Conservation (phyloP, 2,329 filamentous ascomycete species). For the Fusarium guadeloupense region DNA sequence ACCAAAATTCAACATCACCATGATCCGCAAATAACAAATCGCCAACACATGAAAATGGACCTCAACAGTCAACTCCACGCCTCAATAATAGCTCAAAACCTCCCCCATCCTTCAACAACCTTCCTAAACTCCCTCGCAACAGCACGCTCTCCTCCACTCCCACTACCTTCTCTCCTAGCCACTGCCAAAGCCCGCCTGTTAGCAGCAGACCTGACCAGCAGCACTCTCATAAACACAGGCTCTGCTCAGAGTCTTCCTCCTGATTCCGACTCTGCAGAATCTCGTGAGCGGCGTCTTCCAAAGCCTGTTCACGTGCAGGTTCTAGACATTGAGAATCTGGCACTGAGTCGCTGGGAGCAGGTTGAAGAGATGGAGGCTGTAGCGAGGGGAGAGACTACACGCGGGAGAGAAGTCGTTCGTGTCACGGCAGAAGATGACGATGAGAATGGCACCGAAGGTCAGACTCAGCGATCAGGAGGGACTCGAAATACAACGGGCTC, state of each 20-base stretch:
- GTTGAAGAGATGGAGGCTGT: constrained; percentile 81
- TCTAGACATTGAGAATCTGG: constrained; percentile 85
- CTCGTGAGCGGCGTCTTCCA: constrained; percentile 65
- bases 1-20: constrained; percentile 7
- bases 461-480: constrained; percentile 23
- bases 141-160: constrained; percentile 64
- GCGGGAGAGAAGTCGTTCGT: constrained; percentile 83
- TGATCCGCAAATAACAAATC: constrained; percentile 7
- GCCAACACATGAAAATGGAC: constrained; percentile 44
- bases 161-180: constrained; percentile 76
- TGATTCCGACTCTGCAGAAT: constrained; percentile 60
- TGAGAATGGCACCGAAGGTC: constrained; percentile 57
- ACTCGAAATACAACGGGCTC: constrained; percentile 23
- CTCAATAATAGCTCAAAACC: constrained; percentile 61
- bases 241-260: constrained; percentile 58
- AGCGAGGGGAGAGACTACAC: constrained; percentile 76
- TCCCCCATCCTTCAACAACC: constrained; percentile 60
- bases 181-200: constrained; percentile 85
- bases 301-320: constrained; percentile 80
- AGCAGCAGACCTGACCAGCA: constrained; percentile 74
- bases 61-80: constrained; percentile 59
- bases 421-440: constrained; percentile 60
- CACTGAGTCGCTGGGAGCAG: constrained; percentile 83
- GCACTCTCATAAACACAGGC: constrained; percentile 57
- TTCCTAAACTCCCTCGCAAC: constrained; percentile 74